Conservation (phyloP, 345 rosid genomes). For the Sonneratia caseolaris region DNA sequence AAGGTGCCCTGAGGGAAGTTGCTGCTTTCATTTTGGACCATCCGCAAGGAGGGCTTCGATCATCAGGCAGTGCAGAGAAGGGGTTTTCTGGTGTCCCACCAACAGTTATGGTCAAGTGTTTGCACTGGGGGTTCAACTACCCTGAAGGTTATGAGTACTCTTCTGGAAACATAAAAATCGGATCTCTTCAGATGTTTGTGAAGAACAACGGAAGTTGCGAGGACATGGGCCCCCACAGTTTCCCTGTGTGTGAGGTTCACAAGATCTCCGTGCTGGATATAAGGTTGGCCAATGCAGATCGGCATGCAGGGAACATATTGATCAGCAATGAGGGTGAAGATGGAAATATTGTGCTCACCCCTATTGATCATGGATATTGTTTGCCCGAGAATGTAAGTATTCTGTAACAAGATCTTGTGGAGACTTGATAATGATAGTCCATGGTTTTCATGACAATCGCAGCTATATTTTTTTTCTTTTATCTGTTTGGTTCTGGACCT, state of each 20-base stretch:
- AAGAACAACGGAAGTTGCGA: slow-evolving; percentile 75
- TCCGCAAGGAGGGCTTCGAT: slow-evolving; percentile 32
- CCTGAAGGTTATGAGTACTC: slow-evolving; percentile 43
- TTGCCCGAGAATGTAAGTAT: slow-evolving; percentile 62
- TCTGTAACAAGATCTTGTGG: neutral
- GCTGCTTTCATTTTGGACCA: slow-evolving; percentile 83
- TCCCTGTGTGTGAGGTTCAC: slow-evolving; percentile 72
- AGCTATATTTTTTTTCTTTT: too few species aligned
- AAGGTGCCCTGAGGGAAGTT: slow-evolving; percentile 82
- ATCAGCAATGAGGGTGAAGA: slow-evolving; percentile 38
- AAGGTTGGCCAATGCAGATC: slow-evolving; percentile 90
- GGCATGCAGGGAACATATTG: slow-evolving; percentile 87
- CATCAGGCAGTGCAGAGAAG: slow-evolving; percentile 23
- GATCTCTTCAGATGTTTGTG: slow-evolving; percentile 78
- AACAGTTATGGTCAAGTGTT: slow-evolving; percentile 67
- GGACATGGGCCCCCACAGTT: slow-evolving; percentile 67
- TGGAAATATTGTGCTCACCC: slow-evolving; percentile 46
- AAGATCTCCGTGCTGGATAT: slow-evolving; percentile 84
- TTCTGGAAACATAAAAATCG: slow-evolving; percentile 44
- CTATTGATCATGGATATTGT: slow-evolving; percentile 90
- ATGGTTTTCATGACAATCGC: too few species aligned
- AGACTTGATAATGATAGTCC: too few species aligned
- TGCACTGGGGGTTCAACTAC: slow-evolving; percentile 61
- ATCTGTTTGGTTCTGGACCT: neutral
- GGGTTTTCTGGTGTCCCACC: slow-evolving; percentile 91